These are phyloP conservation scores for Dioscorea alata DNA, from an alignment of 106 monocot genomes.

Conservation along the genomic window DNA sequence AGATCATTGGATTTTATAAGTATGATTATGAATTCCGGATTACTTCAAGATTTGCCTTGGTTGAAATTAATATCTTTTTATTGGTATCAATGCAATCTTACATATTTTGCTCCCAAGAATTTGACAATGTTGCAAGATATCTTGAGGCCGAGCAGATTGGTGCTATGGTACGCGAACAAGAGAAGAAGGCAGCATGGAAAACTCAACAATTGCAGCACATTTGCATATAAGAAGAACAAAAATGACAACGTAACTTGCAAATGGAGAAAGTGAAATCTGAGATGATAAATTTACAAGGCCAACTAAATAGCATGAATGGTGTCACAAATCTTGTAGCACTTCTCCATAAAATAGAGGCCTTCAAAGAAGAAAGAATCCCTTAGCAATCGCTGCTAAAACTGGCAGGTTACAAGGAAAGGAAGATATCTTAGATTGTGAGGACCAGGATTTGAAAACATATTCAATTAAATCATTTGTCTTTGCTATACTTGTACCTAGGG, in stretches of 20 bases:
- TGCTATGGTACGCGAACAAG: slow-evolving; percentile 91
- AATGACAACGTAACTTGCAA: slow-evolving; percentile 68
- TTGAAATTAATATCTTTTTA: slow-evolving; percentile 94
- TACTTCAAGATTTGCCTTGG: slow-evolving; percentile 87
- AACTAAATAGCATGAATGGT: slow-evolving; percentile 63
- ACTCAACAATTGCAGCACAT: slow-evolving; percentile 82
- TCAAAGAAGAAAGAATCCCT: slow-evolving; percentile 36
- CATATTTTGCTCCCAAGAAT: slow-evolving; percentile 82
- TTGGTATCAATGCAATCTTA: slow-evolving; percentile 93
- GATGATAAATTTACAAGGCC: slow-evolving; percentile 85
- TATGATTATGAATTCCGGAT: slow-evolving; percentile 98
- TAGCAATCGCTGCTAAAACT: slow-evolving; percentile 7
- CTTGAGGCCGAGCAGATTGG: slow-evolving; percentile 89
- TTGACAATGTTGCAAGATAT: slow-evolving; percentile 91
- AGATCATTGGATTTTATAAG: slow-evolving; percentile 92
- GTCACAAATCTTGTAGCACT: slow-evolving; percentile 18
- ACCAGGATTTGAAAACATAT: slow-evolving; percentile 14
- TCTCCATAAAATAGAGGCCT: slow-evolving; percentile 47
- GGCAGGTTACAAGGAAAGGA: slow-evolving; percentile 17
- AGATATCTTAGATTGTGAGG: slow-evolving; percentile 13
- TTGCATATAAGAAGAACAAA: slow-evolving; percentile 72
- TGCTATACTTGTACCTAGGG: slow-evolving; percentile 18
- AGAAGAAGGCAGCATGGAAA: slow-evolving; percentile 89
- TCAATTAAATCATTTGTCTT: slow-evolving; percentile 34
- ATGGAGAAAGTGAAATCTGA: slow-evolving; percentile 98